Evolutionary conservation across 257 asterid species (phyloP).

Genomic region (Solanum lignicaule): DNA sequence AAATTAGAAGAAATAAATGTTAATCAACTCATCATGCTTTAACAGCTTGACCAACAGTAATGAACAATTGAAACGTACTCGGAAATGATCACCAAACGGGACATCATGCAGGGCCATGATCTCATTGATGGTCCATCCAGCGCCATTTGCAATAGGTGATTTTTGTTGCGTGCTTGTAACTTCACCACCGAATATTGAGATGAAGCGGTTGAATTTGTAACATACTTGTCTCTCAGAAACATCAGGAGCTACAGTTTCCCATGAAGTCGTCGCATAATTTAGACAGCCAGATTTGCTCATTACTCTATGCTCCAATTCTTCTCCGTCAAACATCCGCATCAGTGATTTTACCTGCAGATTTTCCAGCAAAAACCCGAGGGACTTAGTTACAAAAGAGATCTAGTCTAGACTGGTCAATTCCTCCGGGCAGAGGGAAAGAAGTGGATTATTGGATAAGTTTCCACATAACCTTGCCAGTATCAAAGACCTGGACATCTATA

Average conservation of each 20-base stretch:
- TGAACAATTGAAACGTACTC: constrained; percentile 31
- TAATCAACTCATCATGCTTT: neutral
- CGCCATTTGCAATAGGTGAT: constrained; percentile 19
- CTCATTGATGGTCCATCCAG: constrained; percentile 63
- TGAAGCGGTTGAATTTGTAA: constrained; percentile 55
- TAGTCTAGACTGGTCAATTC: neutral
- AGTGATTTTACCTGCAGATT: constrained; percentile 44
- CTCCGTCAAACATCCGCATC: constrained; percentile 74
- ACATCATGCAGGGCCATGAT: constrained; percentile 57
- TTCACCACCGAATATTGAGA: constrained; percentile 77
- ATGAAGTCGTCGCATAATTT: constrained; percentile 46
- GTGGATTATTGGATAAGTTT: neutral
- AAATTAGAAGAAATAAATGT: neutral
- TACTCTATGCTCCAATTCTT: constrained; percentile 59
- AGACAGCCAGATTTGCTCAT: constrained; percentile 79
- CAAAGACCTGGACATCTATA: neutral
- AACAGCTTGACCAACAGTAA: neutral
- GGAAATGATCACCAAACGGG: constrained; percentile 60
- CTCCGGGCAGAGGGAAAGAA: neutral
- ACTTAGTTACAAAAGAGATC: neutral
- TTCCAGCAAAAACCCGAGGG: neutral
- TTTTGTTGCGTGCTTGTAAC: constrained; percentile 70
- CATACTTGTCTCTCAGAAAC: constrained; percentile 43
- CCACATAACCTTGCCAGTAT: neutral
- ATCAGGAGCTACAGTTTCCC: constrained; percentile 38